Conservation (phyloP, 208 protist genomes). For the Spongospora subterranea region DNA sequence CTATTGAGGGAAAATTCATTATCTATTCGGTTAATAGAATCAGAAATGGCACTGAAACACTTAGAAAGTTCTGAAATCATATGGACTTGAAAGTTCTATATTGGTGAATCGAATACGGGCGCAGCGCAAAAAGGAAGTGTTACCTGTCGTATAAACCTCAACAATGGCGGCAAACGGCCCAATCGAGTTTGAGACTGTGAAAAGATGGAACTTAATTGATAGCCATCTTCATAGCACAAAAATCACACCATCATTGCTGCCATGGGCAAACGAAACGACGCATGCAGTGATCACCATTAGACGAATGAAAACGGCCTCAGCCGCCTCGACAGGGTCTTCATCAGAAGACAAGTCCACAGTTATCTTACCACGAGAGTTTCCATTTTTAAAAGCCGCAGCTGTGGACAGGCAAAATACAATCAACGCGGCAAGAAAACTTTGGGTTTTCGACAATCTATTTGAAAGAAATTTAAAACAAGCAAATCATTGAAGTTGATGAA, state of each 20-base stretch:
- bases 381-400: neutral
- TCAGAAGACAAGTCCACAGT: neutral
- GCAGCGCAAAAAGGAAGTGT: neutral
- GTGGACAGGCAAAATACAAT: neutral
- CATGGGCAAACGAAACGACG: slow-evolving; percentile 60
- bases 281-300: slow-evolving; percentile 56
- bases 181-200: slow-evolving; percentile 60
- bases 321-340: neutral
- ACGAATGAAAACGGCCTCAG: slow-evolving; percentile 47
- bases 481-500: no score
- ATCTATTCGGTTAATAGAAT: neutral
- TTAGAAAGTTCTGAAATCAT: neutral
- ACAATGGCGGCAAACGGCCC: slow-evolving; percentile 55
- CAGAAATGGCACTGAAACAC: no score
- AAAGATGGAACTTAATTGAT: neutral
- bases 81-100: neutral
- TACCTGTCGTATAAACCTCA: neutral
- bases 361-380: neutral
- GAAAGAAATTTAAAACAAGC: no score
- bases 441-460: neutral
- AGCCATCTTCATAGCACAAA: neutral
- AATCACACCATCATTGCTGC: slow-evolving; percentile 37
- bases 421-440: neutral
- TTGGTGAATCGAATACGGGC: neutral
- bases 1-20: neutral